Evolutionary conservation across 2,329 filamentous ascomycete species (phyloP).

Genomic region (Monosporascus sp.): DNA sequence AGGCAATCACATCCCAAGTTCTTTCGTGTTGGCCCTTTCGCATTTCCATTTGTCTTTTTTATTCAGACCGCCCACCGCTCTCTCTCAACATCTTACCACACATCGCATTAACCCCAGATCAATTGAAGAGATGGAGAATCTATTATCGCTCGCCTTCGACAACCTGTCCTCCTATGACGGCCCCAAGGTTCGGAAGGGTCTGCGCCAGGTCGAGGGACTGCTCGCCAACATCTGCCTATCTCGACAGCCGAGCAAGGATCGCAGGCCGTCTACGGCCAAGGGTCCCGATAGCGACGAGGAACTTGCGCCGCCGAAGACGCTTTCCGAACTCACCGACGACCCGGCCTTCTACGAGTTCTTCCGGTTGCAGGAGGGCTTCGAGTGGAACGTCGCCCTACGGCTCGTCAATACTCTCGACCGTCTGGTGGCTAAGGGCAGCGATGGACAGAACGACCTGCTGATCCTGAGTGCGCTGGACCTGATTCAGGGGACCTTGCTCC

Average conservation of each 20-base stretch:
- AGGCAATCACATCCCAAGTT: too few species aligned
- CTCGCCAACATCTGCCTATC: conserved; percentile 92
- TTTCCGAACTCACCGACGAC: conserved; percentile 70
- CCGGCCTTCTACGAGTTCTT: conserved; percentile 94
- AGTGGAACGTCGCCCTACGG: conserved; percentile 92
- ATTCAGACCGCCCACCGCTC: too few species aligned
- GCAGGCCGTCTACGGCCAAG: conserved; percentile 23
- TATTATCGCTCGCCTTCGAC: conserved; percentile 90
- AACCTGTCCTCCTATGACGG: conserved; percentile 91
- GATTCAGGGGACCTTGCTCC: conserved; percentile 78
- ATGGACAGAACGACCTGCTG: conserved; percentile 79
- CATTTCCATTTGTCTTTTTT: too few species aligned
- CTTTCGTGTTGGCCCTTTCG: too few species aligned
- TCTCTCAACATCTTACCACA: too few species aligned
- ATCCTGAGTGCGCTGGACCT: conserved; percentile 85
- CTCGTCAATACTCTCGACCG: conserved; percentile 82
- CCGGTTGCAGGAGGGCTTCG: conserved; percentile 92
- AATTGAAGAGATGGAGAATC: conserved; percentile 66
- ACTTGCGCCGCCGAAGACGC: conserved; percentile 49
- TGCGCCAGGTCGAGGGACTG: conserved; percentile 89
- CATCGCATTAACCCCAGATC: too few species aligned
- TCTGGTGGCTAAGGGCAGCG: conserved; percentile 74
- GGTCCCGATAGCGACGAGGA: conserved; percentile 28
- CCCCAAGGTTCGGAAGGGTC: conserved; percentile 84
- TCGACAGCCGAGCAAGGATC: conserved; percentile 22